These are phyloP conservation scores for Aspergillus sp. DNA, from an alignment of 2,329 filamentous ascomycete species.

Conservation along the genomic window DNA sequence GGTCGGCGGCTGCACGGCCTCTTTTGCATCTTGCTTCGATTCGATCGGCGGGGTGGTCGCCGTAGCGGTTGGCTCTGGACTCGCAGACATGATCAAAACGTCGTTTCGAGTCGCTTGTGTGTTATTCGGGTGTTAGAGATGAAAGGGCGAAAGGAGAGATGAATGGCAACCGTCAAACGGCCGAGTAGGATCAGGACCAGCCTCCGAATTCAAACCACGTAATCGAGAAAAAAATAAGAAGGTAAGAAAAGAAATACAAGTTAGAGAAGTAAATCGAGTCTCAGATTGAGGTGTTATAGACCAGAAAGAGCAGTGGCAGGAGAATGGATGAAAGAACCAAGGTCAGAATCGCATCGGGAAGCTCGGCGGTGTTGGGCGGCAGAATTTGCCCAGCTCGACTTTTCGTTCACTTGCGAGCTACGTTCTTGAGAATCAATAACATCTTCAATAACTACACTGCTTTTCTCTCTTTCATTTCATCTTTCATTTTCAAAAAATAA, in stretches of 20 bases:
- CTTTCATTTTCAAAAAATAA: slow-evolving; percentile 2
- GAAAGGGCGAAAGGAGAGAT: slow-evolving; percentile 11
- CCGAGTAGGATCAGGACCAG: slow-evolving; percentile 1
- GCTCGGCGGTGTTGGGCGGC: slow-evolving; percentile 13
- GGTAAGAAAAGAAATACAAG: slow-evolving; percentile 1
- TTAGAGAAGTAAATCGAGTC: background rate
- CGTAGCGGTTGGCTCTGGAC: slow-evolving; percentile 31
- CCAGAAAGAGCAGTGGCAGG: background rate
- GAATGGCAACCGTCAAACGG: background rate
- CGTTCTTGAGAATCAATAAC: background rate
- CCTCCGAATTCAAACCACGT: background rate
- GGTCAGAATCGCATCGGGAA: slow-evolving; percentile 6
- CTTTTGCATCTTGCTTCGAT: slow-evolving; percentile 24
- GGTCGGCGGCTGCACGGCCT: slow-evolving; percentile 26
- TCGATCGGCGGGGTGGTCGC: slow-evolving; percentile 3
- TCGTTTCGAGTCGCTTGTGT: background rate
- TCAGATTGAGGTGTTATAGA: background rate
- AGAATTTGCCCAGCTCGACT: slow-evolving; percentile 18
- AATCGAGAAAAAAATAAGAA: background rate
- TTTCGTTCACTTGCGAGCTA: slow-evolving; percentile 15
- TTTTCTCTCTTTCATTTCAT: background rate
- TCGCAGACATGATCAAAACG: slow-evolving; percentile 35
- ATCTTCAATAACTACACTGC: background rate
- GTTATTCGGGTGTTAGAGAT: background rate
- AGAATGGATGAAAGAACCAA: background rate